Conservation (phyloP, 352 stramenopile species). For the Phytophthora agathidicida region DNA sequence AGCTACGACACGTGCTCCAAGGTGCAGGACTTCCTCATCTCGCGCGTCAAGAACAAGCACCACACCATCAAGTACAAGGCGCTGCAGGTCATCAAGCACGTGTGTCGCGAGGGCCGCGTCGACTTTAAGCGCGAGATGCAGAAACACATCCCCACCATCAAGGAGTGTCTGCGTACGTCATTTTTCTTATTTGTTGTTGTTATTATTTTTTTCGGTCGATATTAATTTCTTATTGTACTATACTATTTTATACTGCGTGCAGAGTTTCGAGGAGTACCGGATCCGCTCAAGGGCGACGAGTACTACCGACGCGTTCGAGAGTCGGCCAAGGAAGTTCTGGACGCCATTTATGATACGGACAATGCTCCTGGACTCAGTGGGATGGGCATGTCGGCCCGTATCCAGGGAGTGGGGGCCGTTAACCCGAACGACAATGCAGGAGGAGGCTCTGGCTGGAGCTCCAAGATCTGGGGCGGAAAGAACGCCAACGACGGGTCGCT, state of each 20-base stretch:
- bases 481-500: conserved; percentile 63
- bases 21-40: conserved; percentile 91
- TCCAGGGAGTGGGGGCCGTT: conserved; percentile 72
- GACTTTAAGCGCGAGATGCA: conserved; percentile 94
- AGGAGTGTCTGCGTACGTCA: conserved; percentile 89
- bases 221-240: conserved; percentile 2
- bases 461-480: conserved; percentile 77
- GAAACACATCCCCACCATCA: conserved; percentile 90
- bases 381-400: conserved; percentile 85
- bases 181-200: not conserved
- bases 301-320: conserved; percentile 93
- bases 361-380: conserved; percentile 59
- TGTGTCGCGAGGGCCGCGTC: conserved; percentile 87
- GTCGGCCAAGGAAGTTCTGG: conserved; percentile 94
- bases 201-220: conserved; percentile 1
- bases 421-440: conserved; percentile 56
- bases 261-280: conserved; percentile 92
- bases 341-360: conserved; percentile 94
- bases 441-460: conserved; percentile 61
- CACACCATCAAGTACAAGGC: conserved; percentile 96
- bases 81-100: conserved; percentile 93
- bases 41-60: conserved; percentile 95
- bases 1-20: conserved; percentile 91
- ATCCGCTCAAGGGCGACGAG: conserved; percentile 95
- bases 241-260: conserved; percentile 5